These are phyloP conservation scores for Yamadazyma paraphyllophila DNA, from an alignment of 805 yeast genomes.

Conservation along the genomic window DNA sequence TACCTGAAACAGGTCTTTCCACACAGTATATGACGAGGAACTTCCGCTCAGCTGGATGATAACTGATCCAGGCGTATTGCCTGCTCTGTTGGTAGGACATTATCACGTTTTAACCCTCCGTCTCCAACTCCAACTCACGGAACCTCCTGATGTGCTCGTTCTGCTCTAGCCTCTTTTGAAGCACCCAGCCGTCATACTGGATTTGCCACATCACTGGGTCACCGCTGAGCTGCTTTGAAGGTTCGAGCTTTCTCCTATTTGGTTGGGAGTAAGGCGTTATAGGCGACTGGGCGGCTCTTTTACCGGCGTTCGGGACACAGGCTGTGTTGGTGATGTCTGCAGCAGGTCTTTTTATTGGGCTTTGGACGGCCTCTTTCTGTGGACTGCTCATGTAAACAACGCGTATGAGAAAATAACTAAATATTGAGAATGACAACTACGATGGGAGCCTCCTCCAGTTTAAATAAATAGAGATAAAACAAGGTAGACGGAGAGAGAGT, in stretches of 20 bases:
- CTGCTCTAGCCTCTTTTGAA: constrained; percentile 21
- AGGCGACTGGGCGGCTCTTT: constrained; percentile 39
- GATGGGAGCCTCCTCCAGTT: too few species aligned
- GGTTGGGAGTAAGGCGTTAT: constrained; percentile 26
- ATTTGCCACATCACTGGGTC: constrained; percentile 17
- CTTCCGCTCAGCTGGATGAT: too few species aligned
- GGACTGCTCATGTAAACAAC: constrained; percentile 1
- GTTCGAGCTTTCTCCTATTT: constrained; percentile 15
- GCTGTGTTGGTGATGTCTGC: not conserved
- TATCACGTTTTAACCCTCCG: not conserved
- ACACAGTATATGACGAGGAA: too few species aligned
- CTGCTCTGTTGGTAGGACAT: not conserved
- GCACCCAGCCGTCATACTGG: constrained; percentile 32
- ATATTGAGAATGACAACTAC: too few species aligned
- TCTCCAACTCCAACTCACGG: constrained; percentile 26
- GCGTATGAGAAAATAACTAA: not conserved
- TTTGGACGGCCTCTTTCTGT: not conserved
- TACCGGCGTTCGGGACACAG: constrained; percentile 7
- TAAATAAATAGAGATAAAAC: too few species aligned
- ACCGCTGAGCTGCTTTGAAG: constrained; percentile 13
- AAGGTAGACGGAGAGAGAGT: too few species aligned
- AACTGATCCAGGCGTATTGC: too few species aligned
- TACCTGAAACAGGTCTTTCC: too few species aligned
- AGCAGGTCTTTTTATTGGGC: not conserved
- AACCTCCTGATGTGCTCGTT: constrained; percentile 26